Percentiles rank a stretch among this genome's conserved stretches.
phyloP scores from a whole-genome alignment of 2,329 filamentous ascomycete genomes.

The Pyrenophora tritici-repentis region DNA sequence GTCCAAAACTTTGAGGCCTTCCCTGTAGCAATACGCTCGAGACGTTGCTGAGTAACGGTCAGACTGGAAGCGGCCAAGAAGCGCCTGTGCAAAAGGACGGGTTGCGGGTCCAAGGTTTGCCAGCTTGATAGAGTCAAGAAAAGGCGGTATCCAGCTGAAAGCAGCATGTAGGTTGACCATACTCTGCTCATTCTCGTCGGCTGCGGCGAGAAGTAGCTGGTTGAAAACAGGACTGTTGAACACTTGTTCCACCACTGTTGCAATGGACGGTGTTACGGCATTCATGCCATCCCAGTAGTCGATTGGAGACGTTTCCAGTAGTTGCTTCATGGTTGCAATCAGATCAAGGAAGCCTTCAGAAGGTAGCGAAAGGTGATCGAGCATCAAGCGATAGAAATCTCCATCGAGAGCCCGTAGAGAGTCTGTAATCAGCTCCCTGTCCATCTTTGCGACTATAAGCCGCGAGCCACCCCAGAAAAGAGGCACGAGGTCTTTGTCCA shows the following conservation, averaged over 20 bases:
- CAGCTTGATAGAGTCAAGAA: conserved; percentile 76
- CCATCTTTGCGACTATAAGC: conserved; percentile 73
- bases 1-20: conserved; percentile 55
- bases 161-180: conserved; percentile 65
- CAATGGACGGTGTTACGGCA: conserved; percentile 77
- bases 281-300: conserved; percentile 90
- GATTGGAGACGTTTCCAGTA: conserved; percentile 75
- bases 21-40: conserved; percentile 65
- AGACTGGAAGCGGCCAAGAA: conserved; percentile 69
- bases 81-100: conserved; percentile 74
- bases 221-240: conserved; percentile 73
- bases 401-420: conserved; percentile 79
- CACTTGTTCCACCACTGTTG: conserved; percentile 81
- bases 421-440: conserved; percentile 74
- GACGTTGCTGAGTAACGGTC: conserved; percentile 61
- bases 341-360: conserved; percentile 66
- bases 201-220: conserved; percentile 59
- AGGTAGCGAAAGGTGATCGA: conserved; percentile 66
- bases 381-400: conserved; percentile 63
- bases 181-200: conserved; percentile 54
- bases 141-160: conserved; percentile 77
- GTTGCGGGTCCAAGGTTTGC: conserved; percentile 80
- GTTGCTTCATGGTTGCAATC: conserved; percentile 69
- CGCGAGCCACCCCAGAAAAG: conserved; percentile 80
- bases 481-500: conserved; percentile 61